Evolutionary conservation across 352 stramenopile genomes (phyloP), one percentile per base, ranked within the genome.

Genomic region (Globisporangium spinosum): DNA sequence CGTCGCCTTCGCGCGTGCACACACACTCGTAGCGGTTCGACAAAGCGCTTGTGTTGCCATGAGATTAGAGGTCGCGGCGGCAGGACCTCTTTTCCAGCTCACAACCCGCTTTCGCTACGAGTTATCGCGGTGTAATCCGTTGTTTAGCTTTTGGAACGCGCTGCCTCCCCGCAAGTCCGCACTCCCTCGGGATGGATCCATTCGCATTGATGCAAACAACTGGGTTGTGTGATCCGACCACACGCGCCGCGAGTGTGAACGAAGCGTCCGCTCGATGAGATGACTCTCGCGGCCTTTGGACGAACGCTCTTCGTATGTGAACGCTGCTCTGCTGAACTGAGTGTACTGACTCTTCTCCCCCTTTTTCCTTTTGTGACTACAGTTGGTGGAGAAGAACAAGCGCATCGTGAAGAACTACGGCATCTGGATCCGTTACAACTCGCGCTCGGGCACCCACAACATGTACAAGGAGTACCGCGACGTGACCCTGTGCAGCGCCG

Each of bases 401-500:
- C 93, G 90, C 77, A 92, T 98, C 49, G 87, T 99, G 70, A 99
- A 99, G 83, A 99, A 99, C 90, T 99, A 99, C 86, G 97, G 95
- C 76, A 98, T 99, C 81, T 99, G 97, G 96, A 96, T 99, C 73
- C 95, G 97, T 72, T 99, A 99, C 89, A 98, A 99, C 86, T 99
- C 97, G 67, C 94, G 98, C 76, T 99, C 93, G 65, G 98, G 98
- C 77, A 99, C 98, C 54, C 98, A 99, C 94, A 99, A 99, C 91
- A 99, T 99, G 98, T 99, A 99, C 97, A 98, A 99, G 85, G 98
- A 99, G 89, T 99, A 99, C 96, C 92, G 98, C 87, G 96, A 99
- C 75, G 78, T 98, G 68, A 98, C 91, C 59, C 87, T 99, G 58
- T 98, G 96, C 71, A 96, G 95, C 71, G 98, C 98, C 64, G 94